Base-by-base conservation (phyloP, 2,329 filamentous ascomycete species). In the Aspergillus luchuensis region DNA sequence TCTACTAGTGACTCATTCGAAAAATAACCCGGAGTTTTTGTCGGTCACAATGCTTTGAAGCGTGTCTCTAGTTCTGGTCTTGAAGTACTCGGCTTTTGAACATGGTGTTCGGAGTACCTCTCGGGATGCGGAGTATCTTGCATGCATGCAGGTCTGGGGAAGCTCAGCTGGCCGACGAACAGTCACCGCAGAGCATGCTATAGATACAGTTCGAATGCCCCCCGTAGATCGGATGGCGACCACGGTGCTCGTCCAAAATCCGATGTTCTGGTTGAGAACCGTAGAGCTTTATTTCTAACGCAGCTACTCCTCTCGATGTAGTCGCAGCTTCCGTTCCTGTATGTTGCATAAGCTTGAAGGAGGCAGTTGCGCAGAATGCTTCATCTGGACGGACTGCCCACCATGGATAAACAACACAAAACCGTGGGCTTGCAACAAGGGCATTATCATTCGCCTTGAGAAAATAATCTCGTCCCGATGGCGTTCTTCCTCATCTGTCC, bases 401-500 rank as follows among this genome's bases (percentile, higher is more conserved):
- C 25, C 47, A 50, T 50, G 47, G 0, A 17, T 33, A 13, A 36
- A 25, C 7, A 17, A 11, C 33, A 11, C 25, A 25, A 49, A 25
- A 11, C 13, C n/a, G 5, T 33, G 13, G 8, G 2, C 25, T 19
- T 17, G 25, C 19, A 5, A 50, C n/a, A 5, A 33, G n/a, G 25
- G n/a, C 25, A 8, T 19, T 19, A 33, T n/a, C 10, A n/a, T n/a
- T 33, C 23, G 11, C 47, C 30, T 30, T 17, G 15, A 17, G 4
- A 11, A 10, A 19, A 21, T 11, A 17, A 4, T 1, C 15, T 25
- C 43, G 36, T 21, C 8, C 21, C 55, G 45, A 73, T 71, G 69
- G 57, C 67, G 5, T 63, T 72, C 19, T 56, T 72, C 41, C 55
- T 50, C 47, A 33, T 66, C 21, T 73, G 71, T 49, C 71, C 68